Conservation (phyloP, 331 rosid genomes). For the Malus hybrid region DNA sequence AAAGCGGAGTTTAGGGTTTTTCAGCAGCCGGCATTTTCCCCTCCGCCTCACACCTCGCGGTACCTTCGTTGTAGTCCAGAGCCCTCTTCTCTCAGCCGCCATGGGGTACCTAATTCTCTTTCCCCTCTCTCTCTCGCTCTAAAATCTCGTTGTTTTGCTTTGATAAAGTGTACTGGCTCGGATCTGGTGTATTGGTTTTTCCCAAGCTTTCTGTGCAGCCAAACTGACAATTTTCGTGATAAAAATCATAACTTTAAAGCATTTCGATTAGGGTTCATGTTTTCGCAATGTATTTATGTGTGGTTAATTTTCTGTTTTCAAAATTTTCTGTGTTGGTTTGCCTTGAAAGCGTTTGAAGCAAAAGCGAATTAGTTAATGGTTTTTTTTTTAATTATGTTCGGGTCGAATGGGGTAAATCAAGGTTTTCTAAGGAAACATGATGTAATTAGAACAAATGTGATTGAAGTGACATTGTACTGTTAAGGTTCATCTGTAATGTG, state of each 20-base stretch:
- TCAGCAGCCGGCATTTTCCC: neutral
- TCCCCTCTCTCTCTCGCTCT: neutral
- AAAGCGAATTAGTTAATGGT: neutral
- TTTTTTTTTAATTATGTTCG: neutral
- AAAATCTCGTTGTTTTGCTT: neutral
- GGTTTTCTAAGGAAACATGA: neutral
- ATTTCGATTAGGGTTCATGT: neutral
- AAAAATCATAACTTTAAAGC: neutral
- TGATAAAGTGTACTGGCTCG: neutral
- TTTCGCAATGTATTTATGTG: neutral
- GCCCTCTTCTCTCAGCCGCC: neutral
- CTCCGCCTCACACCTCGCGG: neutral
- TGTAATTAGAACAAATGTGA: neutral
- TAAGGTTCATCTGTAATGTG: neutral
- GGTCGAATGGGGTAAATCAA: neutral
- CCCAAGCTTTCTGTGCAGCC: neutral
- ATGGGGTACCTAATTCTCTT: constrained; percentile 14
- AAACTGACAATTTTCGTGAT: neutral
- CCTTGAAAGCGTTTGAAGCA: neutral
- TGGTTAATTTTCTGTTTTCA: neutral
- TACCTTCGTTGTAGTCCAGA: neutral
- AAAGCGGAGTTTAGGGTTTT: neutral
- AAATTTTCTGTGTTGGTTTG: neutral
- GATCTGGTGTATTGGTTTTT: neutral
- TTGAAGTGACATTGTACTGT: neutral